Percentiles rank a stretch among this genome's conserved stretches.
phyloP scores from a whole-genome alignment of 163 green algal species.

The Prototheca wickerhamii region DNA sequence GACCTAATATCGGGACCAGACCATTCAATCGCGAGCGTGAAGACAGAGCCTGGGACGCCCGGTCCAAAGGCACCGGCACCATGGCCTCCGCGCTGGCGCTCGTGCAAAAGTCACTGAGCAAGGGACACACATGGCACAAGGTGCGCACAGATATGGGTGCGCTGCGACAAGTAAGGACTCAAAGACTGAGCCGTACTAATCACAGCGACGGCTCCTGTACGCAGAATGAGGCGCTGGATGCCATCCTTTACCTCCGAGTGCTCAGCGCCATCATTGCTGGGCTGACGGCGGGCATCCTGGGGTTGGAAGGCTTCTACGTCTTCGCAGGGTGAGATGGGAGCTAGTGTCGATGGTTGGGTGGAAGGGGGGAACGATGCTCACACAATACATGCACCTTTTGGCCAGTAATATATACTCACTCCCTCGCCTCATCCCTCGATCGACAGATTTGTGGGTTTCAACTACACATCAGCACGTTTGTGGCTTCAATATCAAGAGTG shows the following conservation, averaged over 20 bases:
- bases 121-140: constrained; percentile 1
- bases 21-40: no score
- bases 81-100: not conserved
- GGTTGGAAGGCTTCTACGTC: not conserved
- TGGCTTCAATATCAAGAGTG: constrained; percentile 28
- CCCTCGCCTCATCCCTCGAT: not conserved
- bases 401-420: not conserved
- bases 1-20: no score
- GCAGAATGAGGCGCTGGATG: constrained; percentile 2
- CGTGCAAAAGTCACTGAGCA: not conserved
- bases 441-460: constrained; percentile 17
- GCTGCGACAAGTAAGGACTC: not conserved
- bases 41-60: no score
- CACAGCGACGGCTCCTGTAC: not conserved
- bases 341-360: constrained; percentile 6
- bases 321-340: constrained; percentile 5
- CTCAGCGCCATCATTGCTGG: not conserved
- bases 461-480: constrained; percentile 9
- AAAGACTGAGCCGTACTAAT: not conserved
- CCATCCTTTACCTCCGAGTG: not conserved
- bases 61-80: no score
- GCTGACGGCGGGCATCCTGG: not conserved
- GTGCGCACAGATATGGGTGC: not conserved
- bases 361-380: not conserved
- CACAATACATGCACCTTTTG: not conserved